phyloP scores from a whole-genome alignment of 1,139 yeast species.

The Sugiyamaella xylanicola region DNA sequence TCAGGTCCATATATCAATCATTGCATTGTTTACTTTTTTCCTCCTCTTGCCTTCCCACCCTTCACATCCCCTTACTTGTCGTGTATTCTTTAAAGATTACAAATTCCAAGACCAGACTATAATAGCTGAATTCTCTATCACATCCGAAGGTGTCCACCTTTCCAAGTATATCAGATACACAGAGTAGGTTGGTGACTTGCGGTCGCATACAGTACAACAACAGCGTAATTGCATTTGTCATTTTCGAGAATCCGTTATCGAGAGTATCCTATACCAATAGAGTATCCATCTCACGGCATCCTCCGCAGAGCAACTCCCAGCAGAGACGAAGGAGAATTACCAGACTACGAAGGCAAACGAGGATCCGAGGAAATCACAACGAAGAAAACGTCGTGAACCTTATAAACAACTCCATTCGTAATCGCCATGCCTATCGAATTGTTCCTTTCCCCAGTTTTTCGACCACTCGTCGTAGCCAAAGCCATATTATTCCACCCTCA shows the following conservation, averaged over 20 bases:
- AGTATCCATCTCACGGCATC: too few species aligned
- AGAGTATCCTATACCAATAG: neutral
- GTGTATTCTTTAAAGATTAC: too few species aligned
- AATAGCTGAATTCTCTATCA: too few species aligned
- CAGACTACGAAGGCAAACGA: neutral
- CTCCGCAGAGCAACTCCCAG: neutral
- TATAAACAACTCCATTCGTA: neutral
- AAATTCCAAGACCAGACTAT: too few species aligned
- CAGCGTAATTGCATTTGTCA: neutral
- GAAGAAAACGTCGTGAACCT: neutral
- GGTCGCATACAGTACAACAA: neutral
- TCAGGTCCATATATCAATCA: too few species aligned
- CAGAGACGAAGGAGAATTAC: neutral
- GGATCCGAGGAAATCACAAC: neutral
- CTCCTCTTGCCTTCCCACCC: too few species aligned
- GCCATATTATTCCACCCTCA: constrained; percentile 60
- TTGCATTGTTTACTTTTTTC: too few species aligned
- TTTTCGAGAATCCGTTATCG: neutral
- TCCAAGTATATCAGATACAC: neutral
- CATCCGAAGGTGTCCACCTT: neutral
- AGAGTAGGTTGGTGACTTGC: neutral
- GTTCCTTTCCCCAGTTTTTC: constrained; percentile 58
- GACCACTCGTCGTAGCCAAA: constrained; percentile 59
- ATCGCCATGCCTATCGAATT: constrained; percentile 59
- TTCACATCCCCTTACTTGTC: too few species aligned